A percentile compares a stretch with the other conserved stretches of the same genome.
These are phyloP conservation scores for Peterozyma toletana DNA, from an alignment of 805 yeast species.

Conservation along the genomic window DNA sequence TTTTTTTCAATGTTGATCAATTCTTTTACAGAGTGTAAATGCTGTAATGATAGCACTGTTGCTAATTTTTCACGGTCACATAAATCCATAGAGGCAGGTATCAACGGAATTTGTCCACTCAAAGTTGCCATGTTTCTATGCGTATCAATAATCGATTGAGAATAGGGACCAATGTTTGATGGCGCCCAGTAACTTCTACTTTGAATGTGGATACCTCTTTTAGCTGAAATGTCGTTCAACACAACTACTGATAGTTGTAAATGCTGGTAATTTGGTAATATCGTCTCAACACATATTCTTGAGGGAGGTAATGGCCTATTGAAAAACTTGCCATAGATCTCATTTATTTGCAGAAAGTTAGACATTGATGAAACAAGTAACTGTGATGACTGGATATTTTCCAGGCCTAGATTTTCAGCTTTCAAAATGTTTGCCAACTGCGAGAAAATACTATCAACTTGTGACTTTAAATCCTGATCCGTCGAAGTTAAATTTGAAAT, in stretches of 20 bases:
- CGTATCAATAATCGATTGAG: constrained; percentile 63
- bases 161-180: constrained; percentile 95
- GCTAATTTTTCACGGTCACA: constrained; percentile 23
- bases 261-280: constrained; percentile 26
- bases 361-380: constrained; percentile 59
- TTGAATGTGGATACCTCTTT: constrained; percentile 80
- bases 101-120: constrained; percentile 88
- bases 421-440: constrained; percentile 30
- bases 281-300: constrained; percentile 73
- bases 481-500: constrained; percentile 36
- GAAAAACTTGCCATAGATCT: constrained; percentile 51
- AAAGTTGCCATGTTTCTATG: constrained; percentile 46
- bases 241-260: constrained; percentile 60
- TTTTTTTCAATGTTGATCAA: constrained; percentile 41
- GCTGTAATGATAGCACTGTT: constrained; percentile 61
- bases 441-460: constrained; percentile 41
- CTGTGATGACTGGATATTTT: constrained; percentile 52
- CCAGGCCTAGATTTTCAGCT: constrained; percentile 23
- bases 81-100: constrained; percentile 65
- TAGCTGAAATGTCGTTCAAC: constrained; percentile 25
- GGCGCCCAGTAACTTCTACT: constrained; percentile 98
- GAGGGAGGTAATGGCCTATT: constrained; percentile 73
- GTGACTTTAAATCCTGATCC: constrained; percentile 25
- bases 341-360: constrained; percentile 55
- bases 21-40: constrained; percentile 55